Evolutionary conservation across 192 early-diverging fungal genomes (phyloP), one percentile per base, ranked within the genome.

Genomic region (Phlyctochytrium bullatum): DNA sequence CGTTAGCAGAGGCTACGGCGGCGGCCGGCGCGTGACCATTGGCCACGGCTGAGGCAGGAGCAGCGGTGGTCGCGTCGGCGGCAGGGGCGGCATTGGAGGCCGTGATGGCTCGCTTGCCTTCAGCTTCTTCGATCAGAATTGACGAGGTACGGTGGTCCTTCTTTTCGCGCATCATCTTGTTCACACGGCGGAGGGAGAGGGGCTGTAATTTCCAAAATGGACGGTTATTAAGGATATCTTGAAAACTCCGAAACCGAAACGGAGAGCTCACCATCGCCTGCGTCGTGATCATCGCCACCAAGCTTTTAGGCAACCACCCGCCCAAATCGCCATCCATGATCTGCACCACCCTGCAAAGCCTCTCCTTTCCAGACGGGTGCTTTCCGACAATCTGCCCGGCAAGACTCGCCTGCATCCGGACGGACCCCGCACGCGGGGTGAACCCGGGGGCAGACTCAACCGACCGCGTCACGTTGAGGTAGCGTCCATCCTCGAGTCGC

Each of bases 241-340:
- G n/a, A 50, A 50, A 50, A 50, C 40, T 50, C 40, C n/a, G 40
- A 50, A 10, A 50, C 10, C 12, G 10, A 50, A 10, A 50, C n/a
- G 40, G 40, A 14, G 40, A 14, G 40, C 61, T 62, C 3, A 76
- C 76, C 3, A 81, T 71, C 25, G 76, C 80, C 63, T 78, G 60
- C 3, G 71, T 77, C 1, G 80, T 76, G 24, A 81, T 74, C 40
- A 78, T 23, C 29, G 23, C 53, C 17, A 81, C 72, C 31, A 81
- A 62, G 25, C 63, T 52, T 34, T 65, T 65, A 3, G 80, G 77
- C 34, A 81, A 28, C 69, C 71, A 80, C 25, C 80, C 80, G 20
- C 73, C 73, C n/a, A 81, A 64, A 68, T 81, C 76, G 28, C 80
- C 80, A 62, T 78, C 74, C 1, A 78, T 64, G 28, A 81, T 54